Percentiles rank a stretch among this genome's conserved stretches.
Conservation (phyloP, 768 basidiomycete genomes). For the Termitomyces sp. region DNA sequence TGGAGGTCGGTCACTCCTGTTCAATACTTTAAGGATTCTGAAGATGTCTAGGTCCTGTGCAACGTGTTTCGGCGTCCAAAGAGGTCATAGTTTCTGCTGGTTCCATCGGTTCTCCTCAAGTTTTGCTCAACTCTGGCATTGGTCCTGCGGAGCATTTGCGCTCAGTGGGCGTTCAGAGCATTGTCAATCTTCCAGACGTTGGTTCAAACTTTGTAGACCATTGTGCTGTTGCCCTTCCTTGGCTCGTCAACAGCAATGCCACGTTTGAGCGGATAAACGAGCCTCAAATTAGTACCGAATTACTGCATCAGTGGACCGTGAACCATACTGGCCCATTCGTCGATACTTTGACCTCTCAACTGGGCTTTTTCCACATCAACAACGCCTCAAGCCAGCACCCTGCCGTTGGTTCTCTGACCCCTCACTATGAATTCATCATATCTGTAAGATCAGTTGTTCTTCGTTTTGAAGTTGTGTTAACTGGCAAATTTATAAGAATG, state of each 20-base stretch:
- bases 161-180: conserved; percentile 5
- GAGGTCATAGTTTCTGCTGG: conserved; percentile 29
- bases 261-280: conserved; percentile 15
- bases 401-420: conserved; percentile 22
- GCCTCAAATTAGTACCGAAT: conserved; percentile 3
- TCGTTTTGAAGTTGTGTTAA: background rate
- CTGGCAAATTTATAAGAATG: conserved; percentile 10
- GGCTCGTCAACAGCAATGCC: conserved; percentile 8
- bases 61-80: conserved; percentile 17
- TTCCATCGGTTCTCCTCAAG: conserved; percentile 21
- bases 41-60: background rate
- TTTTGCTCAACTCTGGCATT: conserved; percentile 17
- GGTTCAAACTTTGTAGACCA: conserved; percentile 22
- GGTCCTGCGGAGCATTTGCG: conserved; percentile 8
- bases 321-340: conserved; percentile 24
- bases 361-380: conserved; percentile 26
- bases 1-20: background rate
- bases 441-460: conserved; percentile 18
- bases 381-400: conserved; percentile 20
- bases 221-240: conserved; percentile 7
- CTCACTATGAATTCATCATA: conserved; percentile 25
- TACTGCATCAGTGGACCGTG: conserved; percentile 17
- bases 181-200: conserved; percentile 18
- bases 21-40: background rate
- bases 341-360: conserved; percentile 14